Evolutionary conservation across 225 moss, liverwort and hornwort species (phyloP), one percentile per base, ranked within the genome.

Genomic region (Pseudoscleropodium purum): DNA sequence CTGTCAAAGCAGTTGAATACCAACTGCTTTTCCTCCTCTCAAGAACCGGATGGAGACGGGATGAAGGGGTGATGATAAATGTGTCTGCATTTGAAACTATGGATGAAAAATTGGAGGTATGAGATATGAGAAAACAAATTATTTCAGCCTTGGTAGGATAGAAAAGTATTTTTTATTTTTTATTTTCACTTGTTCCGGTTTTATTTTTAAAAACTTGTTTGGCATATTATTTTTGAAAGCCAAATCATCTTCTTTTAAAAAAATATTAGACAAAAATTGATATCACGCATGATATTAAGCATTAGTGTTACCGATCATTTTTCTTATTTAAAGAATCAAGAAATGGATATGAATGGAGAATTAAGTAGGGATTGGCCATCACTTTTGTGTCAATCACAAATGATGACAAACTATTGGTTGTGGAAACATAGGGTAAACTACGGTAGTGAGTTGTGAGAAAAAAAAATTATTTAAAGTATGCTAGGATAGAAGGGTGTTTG

Each of bases 371-470:
- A 69, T n/a, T 23, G 12, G 13, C 37, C 20, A 68, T n/a, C 7
- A 69, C 13, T n/a, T 69, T n/a, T 69, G 69, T n/a, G 6, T 69
- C n/a, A n/a, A n/a, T n/a, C 12, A n/a, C n/a, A n/a, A n/a, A 69
- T n/a, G n/a, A 23, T 69, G 69, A n/a, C 4, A 11, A 23, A n/a
- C 7, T 13, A n/a, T 69, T n/a, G n/a, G n/a, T 69, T 69, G 7
- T 13, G 0, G 13, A 6, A n/a, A 23, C 7, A 20, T 2, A 66
- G 0, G 31, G 16, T 6, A 17, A 9, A 33, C 34, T 65, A 18
- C 2, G 1, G 2, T 65, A 18, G 18, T 65, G n/a, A n/a, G n/a
- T n/a, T n/a, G n/a, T n/a, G n/a, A n/a, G n/a, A n/a, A n/a, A n/a
- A n/a, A n/a, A n/a, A n/a, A n/a, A 45, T 45, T 45, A 45, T 45